Evolutionary conservation across 2,329 filamentous ascomycete species (phyloP).

Genomic region (Fusarium sp.): DNA sequence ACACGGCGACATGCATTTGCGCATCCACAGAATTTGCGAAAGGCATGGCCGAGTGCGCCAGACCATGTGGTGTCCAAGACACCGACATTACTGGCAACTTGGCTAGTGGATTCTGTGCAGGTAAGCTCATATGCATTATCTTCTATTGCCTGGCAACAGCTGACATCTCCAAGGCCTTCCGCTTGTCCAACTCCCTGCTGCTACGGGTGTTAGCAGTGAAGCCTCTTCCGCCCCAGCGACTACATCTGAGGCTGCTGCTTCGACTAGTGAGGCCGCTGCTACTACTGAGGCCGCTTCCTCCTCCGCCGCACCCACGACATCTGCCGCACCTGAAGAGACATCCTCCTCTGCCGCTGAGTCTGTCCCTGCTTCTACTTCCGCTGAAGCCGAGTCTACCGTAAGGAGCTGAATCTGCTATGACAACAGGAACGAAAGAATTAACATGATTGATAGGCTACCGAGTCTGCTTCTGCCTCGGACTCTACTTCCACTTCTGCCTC

Average conservation of each 20-base stretch:
- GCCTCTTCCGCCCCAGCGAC: constrained; percentile 15
- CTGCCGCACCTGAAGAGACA: constrained; percentile 4
- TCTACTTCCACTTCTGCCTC: constrained; percentile 24
- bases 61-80: constrained; percentile 39
- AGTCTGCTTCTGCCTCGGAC: constrained; percentile 12
- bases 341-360: background rate
- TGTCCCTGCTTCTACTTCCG: background rate
- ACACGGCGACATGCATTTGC: constrained; percentile 53
- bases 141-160: background rate
- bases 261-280: constrained; percentile 9
- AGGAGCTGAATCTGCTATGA: background rate
- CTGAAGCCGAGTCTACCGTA: constrained; percentile 29
- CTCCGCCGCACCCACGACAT: constrained; percentile 7
- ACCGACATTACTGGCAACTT: constrained; percentile 36
- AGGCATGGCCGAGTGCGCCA: constrained; percentile 54
- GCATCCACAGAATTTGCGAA: constrained; percentile 45
- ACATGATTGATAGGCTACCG: constrained; percentile 20
- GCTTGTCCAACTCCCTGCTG: constrained; percentile 18
- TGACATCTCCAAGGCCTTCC: constrained; percentile 26
- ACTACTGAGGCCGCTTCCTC: constrained; percentile 18
- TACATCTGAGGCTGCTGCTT: constrained; percentile 17
- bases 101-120: constrained; percentile 34
- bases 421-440: background rate
- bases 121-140: constrained; percentile 25
- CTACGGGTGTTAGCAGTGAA: constrained; percentile 7